Evolutionary conservation across 73 alveolate species (phyloP), one percentile per base, ranked within the genome.

Genomic region (Paraurostyla sp.): DNA sequence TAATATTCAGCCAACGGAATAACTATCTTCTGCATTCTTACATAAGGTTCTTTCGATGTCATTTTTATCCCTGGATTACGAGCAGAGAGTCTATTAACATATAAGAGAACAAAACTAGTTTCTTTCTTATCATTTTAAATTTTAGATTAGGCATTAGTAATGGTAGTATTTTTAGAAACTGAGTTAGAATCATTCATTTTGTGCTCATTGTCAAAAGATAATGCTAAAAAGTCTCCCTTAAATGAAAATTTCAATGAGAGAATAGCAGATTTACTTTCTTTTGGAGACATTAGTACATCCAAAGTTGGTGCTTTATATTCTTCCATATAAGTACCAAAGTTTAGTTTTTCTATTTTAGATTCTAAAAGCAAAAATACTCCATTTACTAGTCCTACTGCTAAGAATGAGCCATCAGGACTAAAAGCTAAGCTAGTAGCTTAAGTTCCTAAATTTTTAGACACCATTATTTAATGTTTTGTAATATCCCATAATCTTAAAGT

Each of bases 341-440:
- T 91, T 40, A 82, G 49, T 63, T 76, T 84, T 54, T 84, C 82
- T 42, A 91, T 83, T 57, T 91, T 83, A 0, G 96, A 86, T 33
- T 94, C 96, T 22, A 94, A 42, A 4, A 94, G 60, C 23, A 94
- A 65, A 16, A 89, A 56, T 0, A 83, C 89, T 1, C 97, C 97
- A 29, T 56, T 89, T 0, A 81, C 59, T 29, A 95, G 93, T 45
- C 99, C 99, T 20, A 97, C 96, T n/a, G 97, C 98, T 20, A 97
- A 49, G 45, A 89, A 89, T 87, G 94, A 94, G 1, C 99, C 99
- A 92, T 95, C 96, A n/a, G 99, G 99, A 41, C 97, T 89, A 85
- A 93, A 97, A 33, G 97, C 87, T 22, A 97, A 86, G 43, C 96
- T 76, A 13, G 99, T 90, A 36, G 98, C 97, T 33, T 92, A 48